Percentiles rank a stretch among this genome's conserved stretches.
Evolutionary conservation across 345 rosid species (phyloP).

Genomic region (Citrus maxima): DNA sequence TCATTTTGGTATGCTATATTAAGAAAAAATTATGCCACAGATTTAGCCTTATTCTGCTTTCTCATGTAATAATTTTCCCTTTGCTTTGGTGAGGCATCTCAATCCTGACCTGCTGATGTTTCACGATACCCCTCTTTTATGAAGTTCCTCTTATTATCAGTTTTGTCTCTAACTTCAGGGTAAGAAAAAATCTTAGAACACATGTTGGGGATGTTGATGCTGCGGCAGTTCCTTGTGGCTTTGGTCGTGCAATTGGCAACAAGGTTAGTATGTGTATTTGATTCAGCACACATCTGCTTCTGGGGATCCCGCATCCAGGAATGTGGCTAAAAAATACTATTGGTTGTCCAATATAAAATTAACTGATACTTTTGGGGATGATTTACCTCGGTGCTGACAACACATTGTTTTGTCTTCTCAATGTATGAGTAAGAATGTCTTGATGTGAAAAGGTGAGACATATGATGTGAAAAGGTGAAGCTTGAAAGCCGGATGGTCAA

Average conservation of each 20-base stretch:
- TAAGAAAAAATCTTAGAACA: slow-evolving; percentile 73
- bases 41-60: background rate
- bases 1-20: slow-evolving; percentile 69
- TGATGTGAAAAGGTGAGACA: background rate
- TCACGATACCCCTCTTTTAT: background rate
- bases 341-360: background rate
- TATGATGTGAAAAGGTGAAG: background rate
- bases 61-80: background rate
- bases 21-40: background rate
- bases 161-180: slow-evolving; percentile 53
- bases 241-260: slow-evolving; percentile 98
- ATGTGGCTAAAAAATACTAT: background rate
- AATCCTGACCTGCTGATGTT: slow-evolving; percentile 6
- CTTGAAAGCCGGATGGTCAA: background rate
- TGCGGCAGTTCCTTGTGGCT: slow-evolving; percentile 97
- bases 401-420: background rate
- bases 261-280: slow-evolving; percentile 47
- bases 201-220: slow-evolving; percentile 96
- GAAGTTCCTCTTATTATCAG: background rate
- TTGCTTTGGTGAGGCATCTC: background rate
- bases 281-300: background rate
- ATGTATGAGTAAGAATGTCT: background rate
- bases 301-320: background rate
- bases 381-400: background rate
- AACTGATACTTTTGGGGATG: background rate